Evolutionary conservation across 192 early-diverging fungal genomes (phyloP), one percentile per base, ranked within the genome.

Genomic region (Umbelopsis sp.): DNA sequence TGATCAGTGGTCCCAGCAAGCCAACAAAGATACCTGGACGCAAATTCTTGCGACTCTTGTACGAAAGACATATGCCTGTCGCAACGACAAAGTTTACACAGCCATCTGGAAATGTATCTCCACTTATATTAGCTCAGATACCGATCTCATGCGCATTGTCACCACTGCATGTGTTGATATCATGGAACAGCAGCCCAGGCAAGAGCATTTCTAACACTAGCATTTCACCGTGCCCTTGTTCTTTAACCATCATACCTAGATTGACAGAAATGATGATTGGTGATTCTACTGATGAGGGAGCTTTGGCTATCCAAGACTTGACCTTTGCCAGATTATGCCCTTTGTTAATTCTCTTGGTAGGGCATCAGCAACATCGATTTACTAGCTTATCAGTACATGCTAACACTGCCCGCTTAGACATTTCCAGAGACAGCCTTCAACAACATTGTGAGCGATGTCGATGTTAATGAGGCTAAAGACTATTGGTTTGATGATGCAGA

Each of bases 241-340:
- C 27, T 13, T 35, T 66, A 46, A 33, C 35, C 35, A 13, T 20
- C 10, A 22, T 13, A 8, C 20, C 37, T 33, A 69, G 67, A 16
- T 49, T 69, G 37, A 69, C 67, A 3, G 67, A 69, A 46, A 35
- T 30, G 18, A 49, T 69, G 49, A 49, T 69, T 5, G 23, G 37
- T 30, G 48, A 49, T 16, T 33, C 48, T n/a, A 41, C 48, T 23
- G 67, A 69, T 13, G 67, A 69, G 35, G 51, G 67, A 22, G 67
- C 67, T 41, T 52, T 69, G 49, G 67, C 67, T 49, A 48, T 69
- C 2, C 67, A 69, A 69, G 37, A 52, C 20, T 25, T 69, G 20
- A 49, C 51, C 9, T 69, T 69, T 49, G 67, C 67, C 13, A 23
- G 67, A 41, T 22, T 69, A 23, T 69, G 67, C 22, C 67, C 67